Evolutionary conservation across 352 stramenopile species (phyloP), one percentile per base, ranked within the genome.

Genomic region (Phytopythium cucurbitacearum): DNA sequence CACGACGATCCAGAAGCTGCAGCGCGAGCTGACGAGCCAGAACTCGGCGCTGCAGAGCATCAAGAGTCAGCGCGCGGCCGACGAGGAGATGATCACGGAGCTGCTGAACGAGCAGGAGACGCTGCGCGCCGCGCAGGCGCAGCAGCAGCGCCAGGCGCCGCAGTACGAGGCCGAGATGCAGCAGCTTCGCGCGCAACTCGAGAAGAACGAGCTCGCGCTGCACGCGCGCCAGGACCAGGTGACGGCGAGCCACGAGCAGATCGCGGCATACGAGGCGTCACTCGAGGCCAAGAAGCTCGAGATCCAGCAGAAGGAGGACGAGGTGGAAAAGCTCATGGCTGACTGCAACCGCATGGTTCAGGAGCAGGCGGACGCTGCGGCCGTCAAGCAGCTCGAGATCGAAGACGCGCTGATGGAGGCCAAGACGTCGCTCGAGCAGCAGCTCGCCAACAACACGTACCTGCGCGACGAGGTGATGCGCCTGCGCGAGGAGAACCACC

Each of bases 341-440:
- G 84, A 94, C 64, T 94, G 84, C 72, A 85, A 90, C 42, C 84
- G 81, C 51, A 86, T 92, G 73, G 68, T 94, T 55, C 84, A 94
- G 53, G 84, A 94, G 62, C 80, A 91, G 57, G 84, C 84, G 0
- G 81, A 92, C 54, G 35, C 78, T 15, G 84, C 84, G 6, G 70
- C 84, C 21, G 71, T 86, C 10, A 91, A 92, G 72, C 84, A 91
- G 55, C 51, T 94, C 7, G 81, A 94, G 67, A 76, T 94, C 16
- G 81, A 94, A 60, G 81, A 94, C 48, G 84, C 80, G 4, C 59
- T 94, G 8, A 51, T 92, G 52, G 81, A 94, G 35, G 84, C 84
- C 44, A 94, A 94, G 68, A 89, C 76, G 36, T 89, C 84, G 49
- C 65, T 94, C 13, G 84, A 94, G 64, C 80, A 91, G 63, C 84